Evolutionary conservation across 495 filamentous ascomycete genomes (phyloP).

Genomic region (Talaromyces stipitatus): DNA sequence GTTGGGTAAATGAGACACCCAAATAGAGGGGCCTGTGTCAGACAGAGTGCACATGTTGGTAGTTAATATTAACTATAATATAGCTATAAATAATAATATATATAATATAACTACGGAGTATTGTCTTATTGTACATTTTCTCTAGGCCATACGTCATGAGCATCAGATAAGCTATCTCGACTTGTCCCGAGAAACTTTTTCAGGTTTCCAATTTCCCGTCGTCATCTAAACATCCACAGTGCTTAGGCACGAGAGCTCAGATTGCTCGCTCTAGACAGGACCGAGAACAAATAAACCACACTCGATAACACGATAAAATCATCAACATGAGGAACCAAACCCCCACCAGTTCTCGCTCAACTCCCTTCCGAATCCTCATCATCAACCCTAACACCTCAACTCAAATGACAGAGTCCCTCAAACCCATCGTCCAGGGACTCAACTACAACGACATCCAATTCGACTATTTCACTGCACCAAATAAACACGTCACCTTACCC

Average conservation of each 20-base stretch:
- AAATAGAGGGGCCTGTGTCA: not conserved
- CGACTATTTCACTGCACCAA: conserved; percentile 50
- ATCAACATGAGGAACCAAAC: not conserved
- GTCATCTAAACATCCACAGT: too few relatives aligned
- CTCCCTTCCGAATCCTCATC: conserved; percentile 53
- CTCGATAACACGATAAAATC: too few relatives aligned
- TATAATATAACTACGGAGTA: too few relatives aligned
- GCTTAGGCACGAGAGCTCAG: too few relatives aligned
- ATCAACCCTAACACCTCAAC: conserved; percentile 87
- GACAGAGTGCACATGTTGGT: not conserved
- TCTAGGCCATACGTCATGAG: too few relatives aligned
- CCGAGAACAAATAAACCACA: not conserved
- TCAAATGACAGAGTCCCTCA: conserved; percentile 73
- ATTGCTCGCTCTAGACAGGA: too few relatives aligned
- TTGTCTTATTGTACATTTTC: too few relatives aligned
- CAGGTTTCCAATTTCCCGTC: too few relatives aligned
- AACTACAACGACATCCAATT: conserved; percentile 40
- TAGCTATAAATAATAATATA: too few relatives aligned
- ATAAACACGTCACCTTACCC: conserved; percentile 16
- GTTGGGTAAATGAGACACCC: not conserved
- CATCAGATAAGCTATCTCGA: too few relatives aligned
- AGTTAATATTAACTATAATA: too few relatives aligned
- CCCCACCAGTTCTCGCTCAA: not conserved
- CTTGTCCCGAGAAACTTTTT: too few relatives aligned
- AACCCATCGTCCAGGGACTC: conserved; percentile 50